These are phyloP conservation scores for Penicillium nucicola DNA, from an alignment of 495 filamentous ascomycete genomes.

Conservation along the genomic window DNA sequence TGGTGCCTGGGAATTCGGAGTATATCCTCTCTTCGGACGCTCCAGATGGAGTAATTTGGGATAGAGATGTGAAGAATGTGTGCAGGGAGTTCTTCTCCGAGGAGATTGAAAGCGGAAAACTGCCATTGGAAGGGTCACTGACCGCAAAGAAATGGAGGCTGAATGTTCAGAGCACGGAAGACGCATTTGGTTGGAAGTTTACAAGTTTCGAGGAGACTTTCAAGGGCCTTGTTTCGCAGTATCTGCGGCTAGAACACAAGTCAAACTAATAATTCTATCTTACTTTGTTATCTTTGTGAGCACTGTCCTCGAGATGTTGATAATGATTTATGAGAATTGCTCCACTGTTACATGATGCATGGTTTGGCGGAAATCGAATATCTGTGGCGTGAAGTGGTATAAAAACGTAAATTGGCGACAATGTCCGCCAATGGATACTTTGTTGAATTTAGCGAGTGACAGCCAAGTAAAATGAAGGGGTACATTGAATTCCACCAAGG, in stretches of 20 bases:
- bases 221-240: slow-evolving; percentile 19
- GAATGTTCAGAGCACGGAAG: slow-evolving; percentile 40
- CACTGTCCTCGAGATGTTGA: too few relatives aligned
- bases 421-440: too few relatives aligned
- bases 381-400: too few relatives aligned
- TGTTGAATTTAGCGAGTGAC: too few relatives aligned
- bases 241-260: slow-evolving; percentile 11
- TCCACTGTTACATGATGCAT: too few relatives aligned
- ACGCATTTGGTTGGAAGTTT: slow-evolving; percentile 46
- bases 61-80: slow-evolving; percentile 36
- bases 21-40: slow-evolving; percentile 18
- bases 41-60: slow-evolving; percentile 34
- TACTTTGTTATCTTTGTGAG: too few relatives aligned
- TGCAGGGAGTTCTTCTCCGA: slow-evolving; percentile 37
- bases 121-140: slow-evolving; percentile 37
- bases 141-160: slow-evolving; percentile 34
- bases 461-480: too few relatives aligned
- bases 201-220: slow-evolving; percentile 46
- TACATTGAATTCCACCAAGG: too few relatives aligned
- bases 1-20: slow-evolving; percentile 15
- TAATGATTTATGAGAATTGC: too few relatives aligned
- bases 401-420: too few relatives aligned
- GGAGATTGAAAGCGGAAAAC: slow-evolving; percentile 32
- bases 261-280: background rate
- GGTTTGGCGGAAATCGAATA: too few relatives aligned